Evolutionary conservation across 371 early-diverging fungal species (phyloP).

Genomic region (Apophysomyces elegans): DNA sequence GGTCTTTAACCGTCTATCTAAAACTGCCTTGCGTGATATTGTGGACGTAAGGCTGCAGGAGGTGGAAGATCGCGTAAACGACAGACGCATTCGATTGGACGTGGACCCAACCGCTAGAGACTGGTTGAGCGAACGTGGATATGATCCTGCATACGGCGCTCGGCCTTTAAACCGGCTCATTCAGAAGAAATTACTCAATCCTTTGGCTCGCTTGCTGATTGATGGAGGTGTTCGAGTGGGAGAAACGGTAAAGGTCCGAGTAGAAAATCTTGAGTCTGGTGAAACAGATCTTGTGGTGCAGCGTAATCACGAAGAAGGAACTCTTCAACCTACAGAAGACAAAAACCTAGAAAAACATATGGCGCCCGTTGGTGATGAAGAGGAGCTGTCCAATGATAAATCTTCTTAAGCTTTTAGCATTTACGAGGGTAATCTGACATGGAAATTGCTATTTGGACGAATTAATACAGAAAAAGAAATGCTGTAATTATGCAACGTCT

Average conservation of each 20-base stretch:
- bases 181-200: slow-evolving; percentile 81
- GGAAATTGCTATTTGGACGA: too few species aligned
- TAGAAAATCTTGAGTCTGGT: slow-evolving; percentile 29
- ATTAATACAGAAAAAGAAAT: too few species aligned
- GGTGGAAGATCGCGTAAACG: slow-evolving; percentile 75
- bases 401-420: too few species aligned
- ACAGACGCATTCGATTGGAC: slow-evolving; percentile 74
- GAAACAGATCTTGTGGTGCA: slow-evolving; percentile 39
- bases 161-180: slow-evolving; percentile 83
- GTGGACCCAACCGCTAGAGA: slow-evolving; percentile 74
- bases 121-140: slow-evolving; percentile 79
- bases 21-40: slow-evolving; percentile 70
- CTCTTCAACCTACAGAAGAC: slow-evolving; percentile 23
- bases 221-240: slow-evolving; percentile 76
- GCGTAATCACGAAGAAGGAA: slow-evolving; percentile 48
- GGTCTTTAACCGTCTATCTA: slow-evolving; percentile 70
- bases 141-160: slow-evolving; percentile 90
- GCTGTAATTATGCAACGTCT: too few species aligned
- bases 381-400: slow-evolving; percentile 25
- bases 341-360: slow-evolving; percentile 29
- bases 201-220: slow-evolving; percentile 77
- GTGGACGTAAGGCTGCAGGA: slow-evolving; percentile 79
- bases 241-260: slow-evolving; percentile 61
- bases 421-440: too few species aligned
- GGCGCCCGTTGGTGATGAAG: slow-evolving; percentile 52